These are phyloP conservation scores for Lotus japonicus DNA, from an alignment of 306 rosid genomes.

Conservation along the genomic window DNA sequence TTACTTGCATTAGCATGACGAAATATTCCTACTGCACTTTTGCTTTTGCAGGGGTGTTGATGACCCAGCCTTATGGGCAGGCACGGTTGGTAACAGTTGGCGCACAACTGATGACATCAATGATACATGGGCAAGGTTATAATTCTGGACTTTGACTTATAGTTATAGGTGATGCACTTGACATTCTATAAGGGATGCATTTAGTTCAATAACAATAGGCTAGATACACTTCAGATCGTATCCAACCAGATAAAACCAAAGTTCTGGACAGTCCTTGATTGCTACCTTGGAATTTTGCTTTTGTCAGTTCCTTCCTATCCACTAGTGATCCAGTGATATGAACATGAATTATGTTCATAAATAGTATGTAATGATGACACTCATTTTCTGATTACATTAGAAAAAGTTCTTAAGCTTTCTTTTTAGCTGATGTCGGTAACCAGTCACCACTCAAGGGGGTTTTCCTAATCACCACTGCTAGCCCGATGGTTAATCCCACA, in stretches of 20 bases:
- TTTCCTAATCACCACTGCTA: too few species aligned
- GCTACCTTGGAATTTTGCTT: neutral
- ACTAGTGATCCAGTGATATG: neutral
- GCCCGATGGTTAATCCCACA: too few species aligned
- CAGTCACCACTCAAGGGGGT: too few species aligned
- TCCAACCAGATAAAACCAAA: neutral
- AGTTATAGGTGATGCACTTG: neutral
- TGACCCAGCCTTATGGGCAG: conserved; percentile 96
- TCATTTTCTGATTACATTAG: neutral
- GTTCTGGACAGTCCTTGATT: neutral
- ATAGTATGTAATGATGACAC: neutral
- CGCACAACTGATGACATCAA: conserved; percentile 91
- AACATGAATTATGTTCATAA: neutral
- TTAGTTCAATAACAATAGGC: neutral
- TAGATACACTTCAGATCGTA: neutral
- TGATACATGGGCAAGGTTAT: conserved; percentile 93
- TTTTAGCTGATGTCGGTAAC: neutral
- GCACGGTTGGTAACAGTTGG: conserved; percentile 92
- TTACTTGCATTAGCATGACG: conserved; percentile 6
- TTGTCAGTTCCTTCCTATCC: neutral
- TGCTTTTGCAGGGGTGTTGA: conserved; percentile 70
- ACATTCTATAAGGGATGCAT: conserved; percentile 1
- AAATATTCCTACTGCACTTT: neutral
- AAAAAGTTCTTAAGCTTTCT: neutral
- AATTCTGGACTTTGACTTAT: conserved; percentile 19